Conservation (phyloP, 768 basidiomycete species). For the Russula emetica region DNA sequence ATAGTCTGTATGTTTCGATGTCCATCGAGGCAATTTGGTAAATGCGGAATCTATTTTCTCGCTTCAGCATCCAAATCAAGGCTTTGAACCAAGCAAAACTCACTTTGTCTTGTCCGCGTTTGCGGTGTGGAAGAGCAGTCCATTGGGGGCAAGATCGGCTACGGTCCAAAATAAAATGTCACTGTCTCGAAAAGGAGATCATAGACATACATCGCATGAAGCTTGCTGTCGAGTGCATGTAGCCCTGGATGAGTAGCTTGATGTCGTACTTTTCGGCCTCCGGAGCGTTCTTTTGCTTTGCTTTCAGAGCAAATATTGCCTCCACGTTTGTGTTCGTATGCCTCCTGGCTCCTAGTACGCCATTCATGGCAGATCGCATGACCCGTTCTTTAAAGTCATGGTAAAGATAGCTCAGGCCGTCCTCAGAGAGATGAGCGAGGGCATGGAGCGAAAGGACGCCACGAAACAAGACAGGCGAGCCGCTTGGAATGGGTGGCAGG, state of each 20-base stretch:
- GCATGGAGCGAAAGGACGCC: conserved; percentile 47
- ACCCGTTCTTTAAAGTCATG: conserved; percentile 44
- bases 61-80: neutral
- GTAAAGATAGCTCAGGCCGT: conserved; percentile 42
- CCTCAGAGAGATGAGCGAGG: conserved; percentile 48
- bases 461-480: conserved; percentile 42
- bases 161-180: neutral
- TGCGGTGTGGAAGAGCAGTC: conserved; percentile 33
- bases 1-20: conserved; percentile 38
- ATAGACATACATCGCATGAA: conserved; percentile 40
- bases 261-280: neutral
- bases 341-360: conserved; percentile 29
- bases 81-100: conserved; percentile 9
- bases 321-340: neutral
- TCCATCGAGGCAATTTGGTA: conserved; percentile 49
- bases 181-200: neutral
- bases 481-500: conserved; percentile 1
- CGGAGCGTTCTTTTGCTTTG: neutral
- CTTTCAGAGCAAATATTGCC: conserved; percentile 1
- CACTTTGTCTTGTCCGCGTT: conserved; percentile 33
- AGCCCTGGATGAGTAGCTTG: conserved; percentile 12
- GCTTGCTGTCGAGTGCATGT: conserved; percentile 35
- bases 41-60: conserved; percentile 36
- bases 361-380: conserved; percentile 26
- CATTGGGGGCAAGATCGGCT: conserved; percentile 35